Conservation (phyloP, 306 rosid genomes). For the Pyrus communis region DNA sequence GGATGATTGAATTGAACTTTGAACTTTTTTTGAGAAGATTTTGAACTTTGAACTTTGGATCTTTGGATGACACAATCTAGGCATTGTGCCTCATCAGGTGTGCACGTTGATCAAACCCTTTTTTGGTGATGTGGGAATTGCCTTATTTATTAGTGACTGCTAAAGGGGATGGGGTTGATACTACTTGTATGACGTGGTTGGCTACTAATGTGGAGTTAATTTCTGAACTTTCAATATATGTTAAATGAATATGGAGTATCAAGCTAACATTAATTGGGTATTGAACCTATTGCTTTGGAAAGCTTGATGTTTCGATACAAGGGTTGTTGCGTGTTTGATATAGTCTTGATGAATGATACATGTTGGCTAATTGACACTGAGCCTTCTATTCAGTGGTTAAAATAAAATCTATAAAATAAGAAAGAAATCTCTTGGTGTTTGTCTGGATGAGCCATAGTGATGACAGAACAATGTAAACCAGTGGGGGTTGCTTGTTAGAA, state of each 20-base stretch:
- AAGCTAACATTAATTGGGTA: background rate
- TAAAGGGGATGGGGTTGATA: background rate
- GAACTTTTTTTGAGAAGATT: no score
- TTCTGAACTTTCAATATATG: background rate
- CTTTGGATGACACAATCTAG: background rate
- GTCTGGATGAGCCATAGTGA: background rate
- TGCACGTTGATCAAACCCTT: background rate
- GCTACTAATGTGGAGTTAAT: background rate
- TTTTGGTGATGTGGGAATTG: background rate
- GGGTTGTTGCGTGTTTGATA: background rate
- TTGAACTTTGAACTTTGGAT: background rate
- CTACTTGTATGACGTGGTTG: background rate
- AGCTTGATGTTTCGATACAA: background rate
- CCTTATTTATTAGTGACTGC: background rate
- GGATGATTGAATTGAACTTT: no score
- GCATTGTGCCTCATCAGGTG: background rate
- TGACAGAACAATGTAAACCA: no score
- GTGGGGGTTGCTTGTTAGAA: no score
- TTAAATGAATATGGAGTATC: background rate
- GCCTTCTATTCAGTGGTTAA: background rate
- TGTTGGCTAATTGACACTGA: background rate
- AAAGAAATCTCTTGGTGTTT: background rate
- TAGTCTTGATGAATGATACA: background rate
- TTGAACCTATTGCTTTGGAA: background rate
- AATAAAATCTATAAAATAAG: background rate